phyloP scores from a whole-genome alignment of 1,139 yeast species.

The Yamadazyma pseudoaaseri region DNA sequence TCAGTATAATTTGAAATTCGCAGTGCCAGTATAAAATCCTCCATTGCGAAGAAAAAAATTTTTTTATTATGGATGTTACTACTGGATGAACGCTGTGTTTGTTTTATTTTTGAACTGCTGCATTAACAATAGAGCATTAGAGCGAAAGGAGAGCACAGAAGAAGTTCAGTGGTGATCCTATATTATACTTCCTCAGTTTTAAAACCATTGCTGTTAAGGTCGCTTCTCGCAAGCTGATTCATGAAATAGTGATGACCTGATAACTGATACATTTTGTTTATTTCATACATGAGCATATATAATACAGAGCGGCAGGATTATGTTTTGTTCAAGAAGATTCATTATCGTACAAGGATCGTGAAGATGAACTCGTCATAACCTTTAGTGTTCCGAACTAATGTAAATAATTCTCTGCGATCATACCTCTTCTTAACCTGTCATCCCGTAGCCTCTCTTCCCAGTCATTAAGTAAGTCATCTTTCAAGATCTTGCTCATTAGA shows the following conservation, averaged over 20 bases:
- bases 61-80: slow-evolving; percentile 3
- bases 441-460: slow-evolving; percentile 29
- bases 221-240: slow-evolving; percentile 66
- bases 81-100: not conserved
- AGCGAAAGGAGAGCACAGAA: too few species aligned
- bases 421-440: slow-evolving; percentile 41
- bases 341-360: too few species aligned
- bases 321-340: too few species aligned
- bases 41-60: slow-evolving; percentile 1
- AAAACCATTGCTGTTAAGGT: slow-evolving; percentile 95
- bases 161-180: slow-evolving; percentile 7
- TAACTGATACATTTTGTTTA: slow-evolving; percentile 60
- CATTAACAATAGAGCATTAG: slow-evolving; percentile 4
- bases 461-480: slow-evolving; percentile 29
- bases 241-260: slow-evolving; percentile 78
- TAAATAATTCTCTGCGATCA: slow-evolving; percentile 46
- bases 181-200: slow-evolving; percentile 35
- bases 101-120: not conserved
- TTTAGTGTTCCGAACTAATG: too few species aligned
- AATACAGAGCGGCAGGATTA: too few species aligned
- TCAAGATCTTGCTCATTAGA: slow-evolving; percentile 31
- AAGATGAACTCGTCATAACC: too few species aligned
- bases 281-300: too few species aligned
- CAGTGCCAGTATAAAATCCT: too few species aligned
- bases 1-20: too few species aligned